Percentiles rank a stretch among this genome's conserved stretches.
Evolutionary conservation across 768 basidiomycete genomes (phyloP).

Genomic region (Cystofilobasidium ferigula): DNA sequence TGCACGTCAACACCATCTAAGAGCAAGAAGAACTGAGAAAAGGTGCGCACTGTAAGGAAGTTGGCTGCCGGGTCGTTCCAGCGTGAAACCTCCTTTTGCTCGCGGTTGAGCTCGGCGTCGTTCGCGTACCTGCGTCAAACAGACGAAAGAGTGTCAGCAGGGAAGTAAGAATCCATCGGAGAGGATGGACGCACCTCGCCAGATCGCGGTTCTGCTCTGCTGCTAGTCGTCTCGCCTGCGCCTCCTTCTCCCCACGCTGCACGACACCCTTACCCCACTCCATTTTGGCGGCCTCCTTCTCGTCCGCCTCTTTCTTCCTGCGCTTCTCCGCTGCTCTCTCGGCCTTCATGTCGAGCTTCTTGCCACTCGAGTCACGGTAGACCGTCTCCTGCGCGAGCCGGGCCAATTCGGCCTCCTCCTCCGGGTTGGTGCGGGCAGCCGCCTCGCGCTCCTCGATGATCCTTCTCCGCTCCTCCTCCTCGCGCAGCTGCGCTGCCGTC

Average conservation of each 20-base stretch:
- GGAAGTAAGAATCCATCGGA: not conserved
- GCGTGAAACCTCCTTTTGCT: conserved; percentile 62
- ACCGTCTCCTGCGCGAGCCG: conserved; percentile 66
- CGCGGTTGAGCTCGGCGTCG: conserved; percentile 74
- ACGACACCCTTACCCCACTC: conserved; percentile 96
- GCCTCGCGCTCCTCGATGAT: conserved; percentile 25
- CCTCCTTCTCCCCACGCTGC: conserved; percentile 70
- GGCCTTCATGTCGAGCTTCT: conserved; percentile 77
- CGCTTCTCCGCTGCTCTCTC: conserved; percentile 73
- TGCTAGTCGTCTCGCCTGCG: conserved; percentile 54
- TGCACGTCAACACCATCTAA: not conserved
- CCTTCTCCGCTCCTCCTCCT: conserved; percentile 44
- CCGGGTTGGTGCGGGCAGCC: conserved; percentile 31
- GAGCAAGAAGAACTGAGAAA: not conserved
- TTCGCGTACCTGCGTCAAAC: conserved; percentile 47
- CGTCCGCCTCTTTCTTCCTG: conserved; percentile 66
- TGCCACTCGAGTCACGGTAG: conserved; percentile 79
- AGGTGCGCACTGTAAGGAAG: conserved; percentile 65
- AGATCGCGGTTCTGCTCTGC: conserved; percentile 56
- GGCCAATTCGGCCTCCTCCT: conserved; percentile 29
- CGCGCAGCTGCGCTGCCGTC: conserved; percentile 55
- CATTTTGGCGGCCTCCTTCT: conserved; percentile 74
- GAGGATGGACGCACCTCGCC: conserved; percentile 46
- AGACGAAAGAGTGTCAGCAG: not conserved
- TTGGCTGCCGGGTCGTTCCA: conserved; percentile 99